Evolutionary conservation across 225 moss, liverwort and hornwort genomes (phyloP).

Genomic region (Sphagnum contortum): DNA sequence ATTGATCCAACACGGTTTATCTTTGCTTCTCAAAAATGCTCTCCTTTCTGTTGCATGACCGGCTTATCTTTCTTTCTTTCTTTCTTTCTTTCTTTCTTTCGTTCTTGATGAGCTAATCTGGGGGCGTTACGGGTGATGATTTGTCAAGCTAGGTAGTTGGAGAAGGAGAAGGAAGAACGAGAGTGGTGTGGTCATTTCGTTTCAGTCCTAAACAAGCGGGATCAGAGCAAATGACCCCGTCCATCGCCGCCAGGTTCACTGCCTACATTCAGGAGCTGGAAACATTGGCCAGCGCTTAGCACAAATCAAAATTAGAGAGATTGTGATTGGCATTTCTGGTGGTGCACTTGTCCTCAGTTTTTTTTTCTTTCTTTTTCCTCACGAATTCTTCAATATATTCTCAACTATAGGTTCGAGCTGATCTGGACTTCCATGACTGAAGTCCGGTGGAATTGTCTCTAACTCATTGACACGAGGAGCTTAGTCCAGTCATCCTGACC

Average conservation of each 20-base stretch:
- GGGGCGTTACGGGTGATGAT: background rate
- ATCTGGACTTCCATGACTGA: too few species aligned
- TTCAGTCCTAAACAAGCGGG: conserved; percentile 23
- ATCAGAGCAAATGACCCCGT: conserved; percentile 15
- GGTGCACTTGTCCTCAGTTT: too few species aligned
- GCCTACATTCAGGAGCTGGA: conserved; percentile 33
- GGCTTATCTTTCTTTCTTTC: background rate
- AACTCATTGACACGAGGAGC: too few species aligned
- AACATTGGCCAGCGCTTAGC: conserved; percentile 12
- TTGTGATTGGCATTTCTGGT: too few species aligned
- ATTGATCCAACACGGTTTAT: too few species aligned
- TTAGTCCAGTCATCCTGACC: too few species aligned
- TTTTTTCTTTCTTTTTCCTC: too few species aligned
- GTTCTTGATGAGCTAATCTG: background rate
- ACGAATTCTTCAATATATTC: too few species aligned
- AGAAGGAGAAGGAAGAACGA: conserved; percentile 16
- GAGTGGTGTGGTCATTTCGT: conserved; percentile 38
- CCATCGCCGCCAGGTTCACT: conserved; percentile 20
- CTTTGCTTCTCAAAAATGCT: background rate
- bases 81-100: background rate
- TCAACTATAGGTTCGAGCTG: too few species aligned
- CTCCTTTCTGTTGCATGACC: background rate
- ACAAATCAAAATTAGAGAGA: too few species aligned
- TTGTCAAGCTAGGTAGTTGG: conserved; percentile 10
- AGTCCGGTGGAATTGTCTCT: too few species aligned